These are phyloP conservation scores for Aurifilum marmelostoma DNA, from an alignment of 2,329 filamentous ascomycete species.

Conservation along the genomic window DNA sequence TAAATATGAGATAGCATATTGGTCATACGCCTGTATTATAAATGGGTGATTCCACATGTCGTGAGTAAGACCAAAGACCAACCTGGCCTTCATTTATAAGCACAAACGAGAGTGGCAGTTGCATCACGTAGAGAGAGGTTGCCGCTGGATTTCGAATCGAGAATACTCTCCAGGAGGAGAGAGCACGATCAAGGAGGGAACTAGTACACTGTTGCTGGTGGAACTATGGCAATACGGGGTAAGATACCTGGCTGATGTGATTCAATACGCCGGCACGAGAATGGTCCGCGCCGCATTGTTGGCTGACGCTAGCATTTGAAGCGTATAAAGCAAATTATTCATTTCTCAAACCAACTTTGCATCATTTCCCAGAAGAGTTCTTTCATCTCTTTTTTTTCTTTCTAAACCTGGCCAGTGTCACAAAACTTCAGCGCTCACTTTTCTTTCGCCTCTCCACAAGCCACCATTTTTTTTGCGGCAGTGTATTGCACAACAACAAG, in stretches of 20 bases:
- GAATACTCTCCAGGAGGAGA: too few species aligned
- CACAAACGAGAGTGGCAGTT: too few species aligned
- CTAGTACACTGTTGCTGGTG: neutral
- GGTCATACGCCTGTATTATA: neutral
- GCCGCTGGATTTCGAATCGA: neutral
- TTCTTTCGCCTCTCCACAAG: neutral
- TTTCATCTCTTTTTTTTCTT: too few species aligned
- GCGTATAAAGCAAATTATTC: too few species aligned
- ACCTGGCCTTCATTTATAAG: too few species aligned
- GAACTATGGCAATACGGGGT: too few species aligned
- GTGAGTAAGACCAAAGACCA: too few species aligned
- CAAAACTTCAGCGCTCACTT: too few species aligned
- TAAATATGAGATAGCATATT: neutral
- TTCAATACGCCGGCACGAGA: neutral
- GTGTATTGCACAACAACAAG: neutral
- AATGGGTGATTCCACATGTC: neutral
- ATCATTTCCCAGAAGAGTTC: too few species aligned
- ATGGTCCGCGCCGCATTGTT: neutral
- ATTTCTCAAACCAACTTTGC: too few species aligned
- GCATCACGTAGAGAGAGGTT: neutral
- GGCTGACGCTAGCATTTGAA: slow-evolving; percentile 16
- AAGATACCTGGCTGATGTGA: neutral
- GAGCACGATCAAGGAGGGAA: neutral
- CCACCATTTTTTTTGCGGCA: rapidly evolving
- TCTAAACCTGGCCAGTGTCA: too few species aligned